Evolutionary conservation across 768 basidiomycete species (phyloP).

Genomic region (Holtermanniella nyarrowii): DNA sequence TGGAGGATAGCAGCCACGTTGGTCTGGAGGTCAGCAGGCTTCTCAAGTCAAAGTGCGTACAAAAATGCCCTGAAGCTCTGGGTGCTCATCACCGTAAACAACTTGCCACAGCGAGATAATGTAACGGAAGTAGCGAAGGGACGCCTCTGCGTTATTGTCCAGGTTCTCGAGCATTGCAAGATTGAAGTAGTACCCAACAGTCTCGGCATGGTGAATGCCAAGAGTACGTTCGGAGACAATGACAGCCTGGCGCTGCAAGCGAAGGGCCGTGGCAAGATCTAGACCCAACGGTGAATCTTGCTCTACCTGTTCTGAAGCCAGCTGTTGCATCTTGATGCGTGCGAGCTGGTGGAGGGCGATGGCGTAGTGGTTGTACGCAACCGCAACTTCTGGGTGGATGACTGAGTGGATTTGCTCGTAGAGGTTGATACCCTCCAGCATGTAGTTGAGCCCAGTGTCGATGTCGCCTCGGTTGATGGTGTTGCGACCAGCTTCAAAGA

Average conservation of each 20-base stretch:
- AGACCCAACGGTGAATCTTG: conserved; percentile 35
- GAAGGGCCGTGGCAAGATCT: conserved; percentile 40
- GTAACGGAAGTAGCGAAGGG: conserved; percentile 41
- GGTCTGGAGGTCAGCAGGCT: conserved; percentile 14
- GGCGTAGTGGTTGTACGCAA: conserved; percentile 43
- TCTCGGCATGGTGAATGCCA: conserved; percentile 42
- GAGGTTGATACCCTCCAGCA: conserved; percentile 42
- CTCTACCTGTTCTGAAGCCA: conserved; percentile 29
- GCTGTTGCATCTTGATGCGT: conserved; percentile 35
- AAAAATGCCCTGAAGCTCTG: conserved; percentile 39
- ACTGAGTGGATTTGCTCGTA: conserved; percentile 45
- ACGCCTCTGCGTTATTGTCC: conserved; percentile 38
- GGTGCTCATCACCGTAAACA: conserved; percentile 42
- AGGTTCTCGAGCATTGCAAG: conserved; percentile 44
- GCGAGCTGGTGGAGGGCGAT: conserved; percentile 42
- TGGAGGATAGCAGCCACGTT: conserved; percentile 41
- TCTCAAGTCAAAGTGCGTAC: conserved; percentile 22
- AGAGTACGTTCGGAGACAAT: conserved; percentile 43
- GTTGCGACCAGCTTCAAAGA: conserved; percentile 41
- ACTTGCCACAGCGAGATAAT: conserved; percentile 41
- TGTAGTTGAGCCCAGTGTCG: conserved; percentile 42
- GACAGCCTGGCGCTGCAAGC: conserved; percentile 43
- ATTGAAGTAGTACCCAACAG: conserved; percentile 43
- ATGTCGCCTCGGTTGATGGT: conserved; percentile 40
- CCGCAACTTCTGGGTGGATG: conserved; percentile 44